A percentile compares a stretch with the other conserved stretches of the same genome.
Conservation (phyloP, 768 basidiomycete genomes). For the Gyrodon lividus region DNA sequence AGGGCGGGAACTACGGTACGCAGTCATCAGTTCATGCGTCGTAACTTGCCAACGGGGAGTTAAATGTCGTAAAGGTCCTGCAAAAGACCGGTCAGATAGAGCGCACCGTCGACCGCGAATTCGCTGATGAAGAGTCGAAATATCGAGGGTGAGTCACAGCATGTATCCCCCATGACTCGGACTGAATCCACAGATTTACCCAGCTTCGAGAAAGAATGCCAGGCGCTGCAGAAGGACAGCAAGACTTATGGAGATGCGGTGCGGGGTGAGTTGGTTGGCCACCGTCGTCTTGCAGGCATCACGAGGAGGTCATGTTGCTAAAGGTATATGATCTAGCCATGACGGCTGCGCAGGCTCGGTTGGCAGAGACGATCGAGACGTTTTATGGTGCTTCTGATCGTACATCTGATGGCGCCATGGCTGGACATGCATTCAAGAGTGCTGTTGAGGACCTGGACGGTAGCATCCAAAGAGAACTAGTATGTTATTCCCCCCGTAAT, state of each 20-base stretch:
- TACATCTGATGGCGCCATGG: constrained; percentile 91
- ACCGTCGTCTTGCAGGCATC: not conserved
- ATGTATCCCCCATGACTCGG: not conserved
- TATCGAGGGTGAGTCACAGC: constrained; percentile 69
- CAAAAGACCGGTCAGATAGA: constrained; percentile 99
- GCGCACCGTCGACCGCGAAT: constrained; percentile 91
- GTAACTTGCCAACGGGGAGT: constrained; percentile 2
- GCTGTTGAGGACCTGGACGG: constrained; percentile 92
- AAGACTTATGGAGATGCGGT: constrained; percentile 95
- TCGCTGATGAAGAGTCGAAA: constrained; percentile 87
- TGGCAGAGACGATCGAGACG: constrained; percentile 90
- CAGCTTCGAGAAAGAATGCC: constrained; percentile 97
- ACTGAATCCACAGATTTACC: constrained; percentile 1
- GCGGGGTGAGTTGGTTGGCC: constrained; percentile 60
- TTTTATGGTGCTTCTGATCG: constrained; percentile 90
- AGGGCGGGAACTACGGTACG: constrained; percentile 87
- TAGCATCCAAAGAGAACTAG: constrained; percentile 80
- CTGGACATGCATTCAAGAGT: constrained; percentile 92
- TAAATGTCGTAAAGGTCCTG: constrained; percentile 56
- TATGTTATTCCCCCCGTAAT: constrained; percentile 38
- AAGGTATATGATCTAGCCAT: constrained; percentile 56
- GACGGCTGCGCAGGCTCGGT: constrained; percentile 87
- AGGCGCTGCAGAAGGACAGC: constrained; percentile 89
- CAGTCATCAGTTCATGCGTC: constrained; percentile 11
- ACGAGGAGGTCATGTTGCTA: not conserved